Evolutionary conservation across 2,329 filamentous ascomycete genomes (phyloP).

Genomic region (Hirsutella minnesotensis): DNA sequence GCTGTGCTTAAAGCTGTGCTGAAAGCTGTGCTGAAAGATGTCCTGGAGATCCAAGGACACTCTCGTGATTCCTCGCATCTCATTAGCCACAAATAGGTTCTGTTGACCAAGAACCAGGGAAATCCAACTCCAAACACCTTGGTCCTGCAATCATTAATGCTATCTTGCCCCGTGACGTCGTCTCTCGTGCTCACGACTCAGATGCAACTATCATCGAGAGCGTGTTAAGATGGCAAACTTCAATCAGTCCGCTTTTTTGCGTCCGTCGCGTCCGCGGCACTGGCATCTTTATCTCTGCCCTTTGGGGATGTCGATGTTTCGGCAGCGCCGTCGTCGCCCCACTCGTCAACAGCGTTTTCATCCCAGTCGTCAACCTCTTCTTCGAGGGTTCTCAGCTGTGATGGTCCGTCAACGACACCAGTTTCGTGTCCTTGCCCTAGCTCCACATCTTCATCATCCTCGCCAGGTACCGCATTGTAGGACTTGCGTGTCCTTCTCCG

Average conservation of each 20-base stretch:
- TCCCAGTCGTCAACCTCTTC: slow-evolving; percentile 91
- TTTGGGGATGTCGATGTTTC: slow-evolving; percentile 6
- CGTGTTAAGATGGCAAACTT: not conserved
- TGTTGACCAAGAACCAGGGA: not conserved
- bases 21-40: too few species aligned
- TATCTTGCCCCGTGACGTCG: too few species aligned
- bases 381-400: slow-evolving; percentile 41
- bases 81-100: too few species aligned
- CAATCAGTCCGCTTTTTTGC: slow-evolving; percentile 21
- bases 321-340: slow-evolving; percentile 39
- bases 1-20: too few species aligned
- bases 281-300: slow-evolving; percentile 10
- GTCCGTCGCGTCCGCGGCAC: slow-evolving; percentile 17
- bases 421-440: slow-evolving; percentile 62
- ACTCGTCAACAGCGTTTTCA: slow-evolving; percentile 57
- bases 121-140: not conserved
- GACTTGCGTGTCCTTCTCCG: slow-evolving; percentile 63
- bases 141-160: too few species aligned
- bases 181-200: too few species aligned
- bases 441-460: slow-evolving; percentile 59
- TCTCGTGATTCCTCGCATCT: too few species aligned
- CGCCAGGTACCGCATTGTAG: slow-evolving; percentile 58
- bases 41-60: too few species aligned
- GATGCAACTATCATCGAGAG: not conserved
- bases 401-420: slow-evolving; percentile 37